Conservation (phyloP, 2,329 filamentous ascomycete genomes). For the Apiospora rasikravindrae region DNA sequence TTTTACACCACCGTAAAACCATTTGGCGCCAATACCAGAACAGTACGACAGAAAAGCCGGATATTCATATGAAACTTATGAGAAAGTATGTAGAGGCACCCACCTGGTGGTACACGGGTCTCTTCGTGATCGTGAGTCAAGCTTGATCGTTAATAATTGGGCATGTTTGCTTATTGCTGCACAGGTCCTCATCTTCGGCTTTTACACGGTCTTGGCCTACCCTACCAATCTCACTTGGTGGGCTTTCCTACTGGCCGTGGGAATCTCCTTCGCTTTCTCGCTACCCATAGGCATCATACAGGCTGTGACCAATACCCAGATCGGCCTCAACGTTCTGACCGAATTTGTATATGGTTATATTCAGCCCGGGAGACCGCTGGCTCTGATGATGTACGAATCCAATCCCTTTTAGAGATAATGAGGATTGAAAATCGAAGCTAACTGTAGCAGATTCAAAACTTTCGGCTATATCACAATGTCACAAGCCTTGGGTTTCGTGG, state of each 20-base stretch:
- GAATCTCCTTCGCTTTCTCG: conserved; percentile 67
- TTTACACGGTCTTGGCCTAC: conserved; percentile 62
- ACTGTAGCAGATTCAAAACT: conserved; percentile 59
- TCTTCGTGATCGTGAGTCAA: conserved; percentile 58
- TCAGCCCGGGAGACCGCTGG: conserved; percentile 72
- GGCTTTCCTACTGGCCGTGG: conserved; percentile 70
- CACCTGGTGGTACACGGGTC: conserved; percentile 66
- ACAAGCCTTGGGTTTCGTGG: conserved; percentile 67
- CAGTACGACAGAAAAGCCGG: conserved; percentile 64
- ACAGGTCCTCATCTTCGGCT: conserved; percentile 59
- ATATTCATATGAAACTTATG: conserved; percentile 70
- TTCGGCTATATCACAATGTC: conserved; percentile 69
- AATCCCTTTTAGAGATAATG: background rate
- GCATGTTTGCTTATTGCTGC: conserved; percentile 23
- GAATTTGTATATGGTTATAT: conserved; percentile 80
- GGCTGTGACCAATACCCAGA: conserved; percentile 72
- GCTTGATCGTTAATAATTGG: background rate
- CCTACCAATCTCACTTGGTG: conserved; percentile 75
- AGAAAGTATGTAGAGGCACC: conserved; percentile 66
- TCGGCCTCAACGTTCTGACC: conserved; percentile 75
- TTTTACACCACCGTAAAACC: conserved; percentile 68
- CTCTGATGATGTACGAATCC: conserved; percentile 68
- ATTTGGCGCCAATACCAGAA: conserved; percentile 68
- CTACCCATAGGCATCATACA: conserved; percentile 73
- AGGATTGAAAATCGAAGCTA: conserved; percentile 24